Evolutionary conservation across 805 yeast genomes (phyloP).

Genomic region (Sugiyamaella marilandica): DNA sequence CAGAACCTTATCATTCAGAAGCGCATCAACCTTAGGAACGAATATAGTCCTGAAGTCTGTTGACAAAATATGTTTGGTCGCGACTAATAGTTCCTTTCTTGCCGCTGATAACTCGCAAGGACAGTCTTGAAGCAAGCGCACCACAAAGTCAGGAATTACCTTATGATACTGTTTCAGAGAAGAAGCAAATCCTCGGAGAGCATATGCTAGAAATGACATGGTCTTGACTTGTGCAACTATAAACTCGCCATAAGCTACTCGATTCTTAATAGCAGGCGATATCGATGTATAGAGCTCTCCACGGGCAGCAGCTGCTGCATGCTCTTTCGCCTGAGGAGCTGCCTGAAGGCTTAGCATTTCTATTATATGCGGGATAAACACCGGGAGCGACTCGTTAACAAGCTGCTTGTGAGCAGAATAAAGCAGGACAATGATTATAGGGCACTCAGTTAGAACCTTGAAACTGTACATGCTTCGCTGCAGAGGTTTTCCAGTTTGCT

Average conservation of each 20-base stretch:
- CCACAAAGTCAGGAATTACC: conserved; percentile 79
- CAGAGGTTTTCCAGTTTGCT: conserved; percentile 45
- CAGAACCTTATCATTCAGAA: conserved; percentile 81
- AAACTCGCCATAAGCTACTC: conserved; percentile 81
- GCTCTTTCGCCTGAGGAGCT: conserved; percentile 66
- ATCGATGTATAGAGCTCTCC: conserved; percentile 64
- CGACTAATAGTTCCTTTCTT: conserved; percentile 86
- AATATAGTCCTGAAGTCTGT: conserved; percentile 81
- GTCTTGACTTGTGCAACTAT: conserved; percentile 93
- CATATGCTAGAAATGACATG: conserved; percentile 89
- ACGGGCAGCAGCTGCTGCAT: conserved; percentile 47
- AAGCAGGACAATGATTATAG: conserved; percentile 90
- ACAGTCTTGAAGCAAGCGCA: conserved; percentile 86
- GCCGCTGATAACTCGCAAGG: conserved; percentile 91
- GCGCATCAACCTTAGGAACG: conserved; percentile 75
- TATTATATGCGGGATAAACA: conserved; percentile 77
- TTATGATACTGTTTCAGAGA: conserved; percentile 52
- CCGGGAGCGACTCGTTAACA: conserved; percentile 64
- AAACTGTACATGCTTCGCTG: conserved; percentile 73
- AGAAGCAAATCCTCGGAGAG: conserved; percentile 76
- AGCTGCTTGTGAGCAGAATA: conserved; percentile 81
- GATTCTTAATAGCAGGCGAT: conserved; percentile 67
- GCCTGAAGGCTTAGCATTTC: conserved; percentile 72
- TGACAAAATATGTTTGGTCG: conserved; percentile 89
- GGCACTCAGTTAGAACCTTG: conserved; percentile 92